Conservation (phyloP, 495 filamentous ascomycete species). For the Eremomyces bilateralis region DNA sequence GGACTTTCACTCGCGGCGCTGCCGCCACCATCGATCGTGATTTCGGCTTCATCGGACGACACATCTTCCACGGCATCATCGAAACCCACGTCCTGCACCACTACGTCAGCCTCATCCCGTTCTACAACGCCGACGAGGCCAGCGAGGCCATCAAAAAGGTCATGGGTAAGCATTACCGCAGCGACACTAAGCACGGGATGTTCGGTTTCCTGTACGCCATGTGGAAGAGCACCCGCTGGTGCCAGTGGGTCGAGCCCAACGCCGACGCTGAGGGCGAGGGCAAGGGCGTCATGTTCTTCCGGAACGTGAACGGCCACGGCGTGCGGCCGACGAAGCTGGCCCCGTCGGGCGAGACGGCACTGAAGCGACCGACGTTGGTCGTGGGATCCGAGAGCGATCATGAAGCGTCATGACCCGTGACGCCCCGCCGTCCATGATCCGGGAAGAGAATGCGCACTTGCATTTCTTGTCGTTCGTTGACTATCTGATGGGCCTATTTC, state of each 20-base stretch:
- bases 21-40: constrained; percentile 77
- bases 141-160: constrained; percentile 62
- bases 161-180: constrained; percentile 63
- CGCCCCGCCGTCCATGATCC: no score
- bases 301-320: constrained; percentile 42
- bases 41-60: constrained; percentile 71
- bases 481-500: no score
- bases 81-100: constrained; percentile 87
- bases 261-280: constrained; percentile 31
- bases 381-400: no score
- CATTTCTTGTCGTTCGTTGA: no score
- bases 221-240: constrained; percentile 42
- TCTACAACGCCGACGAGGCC: constrained; percentile 81
- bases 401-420: no score
- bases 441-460: no score
- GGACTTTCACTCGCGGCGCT: constrained; percentile 73
- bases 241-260: constrained; percentile 54
- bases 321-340: constrained; percentile 13
- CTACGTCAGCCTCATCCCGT: constrained; percentile 66
- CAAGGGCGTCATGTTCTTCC: constrained; percentile 48
- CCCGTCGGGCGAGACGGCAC: no score
- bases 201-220: constrained; percentile 30
- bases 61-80: constrained; percentile 75
- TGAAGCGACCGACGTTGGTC: no score
- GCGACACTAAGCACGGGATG: constrained; percentile 39